Evolutionary conservation across 345 rosid species (phyloP), one percentile per base, ranked within the genome.

Genomic region (Punica granatum): DNA sequence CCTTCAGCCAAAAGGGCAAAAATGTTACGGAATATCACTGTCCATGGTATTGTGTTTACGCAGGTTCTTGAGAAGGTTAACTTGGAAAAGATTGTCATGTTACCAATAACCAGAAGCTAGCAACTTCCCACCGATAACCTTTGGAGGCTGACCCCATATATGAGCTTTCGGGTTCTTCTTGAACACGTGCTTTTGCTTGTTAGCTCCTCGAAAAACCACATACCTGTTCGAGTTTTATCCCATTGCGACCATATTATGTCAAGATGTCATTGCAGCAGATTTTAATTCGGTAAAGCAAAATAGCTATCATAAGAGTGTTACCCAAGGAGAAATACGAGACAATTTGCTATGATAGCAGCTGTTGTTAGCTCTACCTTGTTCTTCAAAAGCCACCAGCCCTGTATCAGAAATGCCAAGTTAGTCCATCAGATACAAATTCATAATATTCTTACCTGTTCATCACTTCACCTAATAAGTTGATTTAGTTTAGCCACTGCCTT

Each of bases 91-190:
- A 70, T 26, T 51, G 72, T 33, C 72, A 70, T 66, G 76, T 76
- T 78, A 94, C 99, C 99, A 86, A 80, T 83, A 94, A 74, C 96
- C 96, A 74, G 99, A 94, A 77, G 91, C 97, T 60, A 91, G 95
- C 69, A 94, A 77, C 79, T 91, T 90, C 60, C 98, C 92, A 11
- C 97, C 95, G 56, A 86, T 73, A 33, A 94, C 90, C 73, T 80
- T 85, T 32, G 99, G 95, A 71, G 91, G 91, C 72, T 72, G 82
- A 26, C 96, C 96, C 99, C 99, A 89, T 63, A 86, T 88, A 54
- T 39, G 89, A 65, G 84, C 84, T 71, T 89, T 84, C 33, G 96
- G 92, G 71, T 89, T 82, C 86, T 86, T 88, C 74, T 91, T 94
- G 79, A 94, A 94, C 12, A 72, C 75, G 72, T 89, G 99, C 67